These are phyloP conservation scores for Naganishia sp. DNA, from an alignment of 1,284 basidiomycete species.

Conservation along the genomic window DNA sequence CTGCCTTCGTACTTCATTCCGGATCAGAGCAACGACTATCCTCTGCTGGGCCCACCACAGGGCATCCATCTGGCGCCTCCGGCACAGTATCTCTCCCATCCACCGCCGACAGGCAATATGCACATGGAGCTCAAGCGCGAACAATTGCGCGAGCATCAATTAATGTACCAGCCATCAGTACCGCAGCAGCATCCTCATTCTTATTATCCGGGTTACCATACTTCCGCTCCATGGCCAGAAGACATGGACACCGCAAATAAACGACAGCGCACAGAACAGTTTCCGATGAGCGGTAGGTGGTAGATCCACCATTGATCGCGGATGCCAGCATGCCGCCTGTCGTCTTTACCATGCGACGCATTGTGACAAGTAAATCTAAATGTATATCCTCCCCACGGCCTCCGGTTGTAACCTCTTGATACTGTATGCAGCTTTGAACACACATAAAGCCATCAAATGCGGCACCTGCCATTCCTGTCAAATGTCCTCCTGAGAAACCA, in stretches of 20 bases:
- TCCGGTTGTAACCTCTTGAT: neutral
- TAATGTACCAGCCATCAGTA: neutral
- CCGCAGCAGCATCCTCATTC: neutral
- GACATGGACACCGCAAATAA: slow-evolving; percentile 3
- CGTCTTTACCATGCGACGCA: neutral
- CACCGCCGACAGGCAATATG: neutral
- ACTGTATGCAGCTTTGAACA: too few species aligned
- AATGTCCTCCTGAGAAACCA: too few species aligned
- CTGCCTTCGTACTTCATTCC: slow-evolving; percentile 27
- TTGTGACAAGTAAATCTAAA: neutral
- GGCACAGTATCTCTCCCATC: neutral
- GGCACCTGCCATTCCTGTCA: neutral
- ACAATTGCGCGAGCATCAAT: too few species aligned
- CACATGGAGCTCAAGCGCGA: too few species aligned
- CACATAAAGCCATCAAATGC: neutral
- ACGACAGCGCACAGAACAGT: slow-evolving; percentile 8
- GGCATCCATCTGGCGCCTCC: neutral
- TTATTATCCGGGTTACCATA: slow-evolving; percentile 5
- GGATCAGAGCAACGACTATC: neutral
- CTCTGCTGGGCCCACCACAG: neutral
- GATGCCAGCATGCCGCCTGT: too few species aligned
- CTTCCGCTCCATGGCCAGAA: slow-evolving; percentile 3
- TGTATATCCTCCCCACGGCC: neutral
- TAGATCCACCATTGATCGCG: neutral
- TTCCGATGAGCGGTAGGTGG: neutral